phyloP scores from a whole-genome alignment of 169 alveolate genomes.

The Cryptosporidium parvum region DNA sequence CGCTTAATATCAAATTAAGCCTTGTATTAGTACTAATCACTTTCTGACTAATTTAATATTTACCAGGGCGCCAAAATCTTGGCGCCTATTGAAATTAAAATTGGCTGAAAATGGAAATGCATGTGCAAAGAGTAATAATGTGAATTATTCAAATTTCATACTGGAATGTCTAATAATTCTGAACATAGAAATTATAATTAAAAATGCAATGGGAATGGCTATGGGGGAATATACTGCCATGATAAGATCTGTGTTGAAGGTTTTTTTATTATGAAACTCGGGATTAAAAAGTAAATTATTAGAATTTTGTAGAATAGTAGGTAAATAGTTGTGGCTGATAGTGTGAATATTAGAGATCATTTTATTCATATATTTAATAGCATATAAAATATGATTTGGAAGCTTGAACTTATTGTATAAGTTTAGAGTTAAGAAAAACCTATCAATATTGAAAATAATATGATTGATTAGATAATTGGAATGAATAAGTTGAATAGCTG shows the following conservation, averaged over 20 bases:
- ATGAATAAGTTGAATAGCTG: conserved; percentile 26
- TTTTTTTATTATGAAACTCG: conserved; percentile 21
- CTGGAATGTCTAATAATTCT: conserved; percentile 16
- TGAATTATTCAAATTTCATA: conserved; percentile 11
- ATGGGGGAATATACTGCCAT: conserved; percentile 25
- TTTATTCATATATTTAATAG: conserved; percentile 6
- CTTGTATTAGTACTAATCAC: neutral
- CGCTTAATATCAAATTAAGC: neutral
- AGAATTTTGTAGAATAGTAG: conserved; percentile 2
- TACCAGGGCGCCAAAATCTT: neutral
- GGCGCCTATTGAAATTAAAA: neutral
- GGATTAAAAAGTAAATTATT: conserved; percentile 36
- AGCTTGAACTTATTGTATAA: conserved; percentile 25
- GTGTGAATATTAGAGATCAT: neutral
- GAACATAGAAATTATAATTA: conserved; percentile 23
- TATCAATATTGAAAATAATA: neutral
- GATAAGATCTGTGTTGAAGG: conserved; percentile 22
- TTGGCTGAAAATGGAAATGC: neutral
- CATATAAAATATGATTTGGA: conserved; percentile 7
- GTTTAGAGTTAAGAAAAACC: neutral
- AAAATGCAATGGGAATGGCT: neutral
- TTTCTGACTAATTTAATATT: neutral
- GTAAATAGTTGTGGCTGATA: neutral
- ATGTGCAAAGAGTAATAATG: neutral
- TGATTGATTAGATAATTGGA: neutral